Base-by-base conservation (phyloP, 345 rosid genomes). In the Passiflora organensis region DNA sequence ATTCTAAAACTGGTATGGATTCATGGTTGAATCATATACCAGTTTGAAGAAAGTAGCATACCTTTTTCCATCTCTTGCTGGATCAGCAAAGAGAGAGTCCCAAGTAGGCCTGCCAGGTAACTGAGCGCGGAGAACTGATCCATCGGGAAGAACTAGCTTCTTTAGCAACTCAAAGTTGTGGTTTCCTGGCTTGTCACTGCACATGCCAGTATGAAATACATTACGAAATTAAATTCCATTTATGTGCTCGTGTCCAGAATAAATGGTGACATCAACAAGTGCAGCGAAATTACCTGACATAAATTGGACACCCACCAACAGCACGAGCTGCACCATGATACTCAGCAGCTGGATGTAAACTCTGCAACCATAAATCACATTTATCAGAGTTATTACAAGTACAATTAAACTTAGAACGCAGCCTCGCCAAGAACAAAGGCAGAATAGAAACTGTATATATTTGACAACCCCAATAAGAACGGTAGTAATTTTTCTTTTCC, bases 301-400 rank as follows among this genome's bases (percentile, higher is more conserved):
- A 93, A 51, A 93, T 86, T 50, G 99, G 82, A 63, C 99, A 89
- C 65, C 99, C 99, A 56, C 97, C 97, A 18, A 86, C 69, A 8
- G 99, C 86, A 54, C 97, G 95, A 13, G 96, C 99, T 23, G 99
- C 97, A 48, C 82, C 91, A 52, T 93, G 99, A 72, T 93, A 93
- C 36, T 86, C 96, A 43, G 97, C 97, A 38, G 95, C 85, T 44
- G 99, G 95, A 62, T 93, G 99, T 59, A 83, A 72, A 72, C 97
- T 89, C 99, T 89, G 87, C 63, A 73, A 72, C 28, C 58, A 62
- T 16, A 46, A 19, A 55, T 28, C 14, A 10, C 59, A 44, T 17
- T n/a, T 46, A 8, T 4, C 36, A 5, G 16, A 3, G 32, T 2
- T 24, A 6, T 23, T 51, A 37, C 15, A 5, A 22, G 13, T 21